Evolutionary conservation across 306 rosid genomes (phyloP).

Genomic region (Acacia melanoxylon): DNA sequence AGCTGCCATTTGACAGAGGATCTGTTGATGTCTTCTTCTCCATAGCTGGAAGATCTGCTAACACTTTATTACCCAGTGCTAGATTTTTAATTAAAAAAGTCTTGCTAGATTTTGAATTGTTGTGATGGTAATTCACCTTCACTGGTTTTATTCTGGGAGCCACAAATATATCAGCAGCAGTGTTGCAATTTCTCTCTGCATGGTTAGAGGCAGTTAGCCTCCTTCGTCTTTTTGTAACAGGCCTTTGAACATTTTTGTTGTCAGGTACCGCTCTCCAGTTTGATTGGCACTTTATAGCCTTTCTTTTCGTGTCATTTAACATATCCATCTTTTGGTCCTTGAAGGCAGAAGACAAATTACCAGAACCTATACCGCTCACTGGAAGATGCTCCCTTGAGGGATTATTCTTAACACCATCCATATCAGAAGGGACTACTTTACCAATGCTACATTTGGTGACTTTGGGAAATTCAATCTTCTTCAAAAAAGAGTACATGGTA

Average conservation of each 20-base stretch:
- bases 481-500: conserved; percentile 28
- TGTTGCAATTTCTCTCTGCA: conserved; percentile 30
- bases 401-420: conserved; percentile 15
- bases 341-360: conserved; percentile 6
- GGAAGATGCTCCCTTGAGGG: conserved; percentile 31
- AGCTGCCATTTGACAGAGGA: conserved; percentile 31
- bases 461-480: conserved; percentile 28
- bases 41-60: conserved; percentile 22
- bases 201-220: conserved; percentile 27
- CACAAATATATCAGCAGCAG: conserved; percentile 18
- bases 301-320: conserved; percentile 12
- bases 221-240: conserved; percentile 33
- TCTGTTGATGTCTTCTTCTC: conserved; percentile 35
- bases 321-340: conserved; percentile 4
- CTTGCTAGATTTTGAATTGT: conserved; percentile 26
- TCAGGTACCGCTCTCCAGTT: conserved; percentile 17
- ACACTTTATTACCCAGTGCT: conserved; percentile 31
- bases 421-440: conserved; percentile 19
- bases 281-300: conserved; percentile 26
- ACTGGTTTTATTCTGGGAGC: conserved; percentile 38
- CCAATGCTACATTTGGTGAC: conserved; percentile 6
- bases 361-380: conserved; percentile 14
- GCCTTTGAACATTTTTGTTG: conserved; percentile 11
- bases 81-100: conserved; percentile 26
- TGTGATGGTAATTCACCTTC: conserved; percentile 21